A percentile compares a stretch with the other conserved stretches of the same genome.
Evolutionary conservation across 345 rosid species (phyloP).

Genomic region (Cardamine occulta): DNA sequence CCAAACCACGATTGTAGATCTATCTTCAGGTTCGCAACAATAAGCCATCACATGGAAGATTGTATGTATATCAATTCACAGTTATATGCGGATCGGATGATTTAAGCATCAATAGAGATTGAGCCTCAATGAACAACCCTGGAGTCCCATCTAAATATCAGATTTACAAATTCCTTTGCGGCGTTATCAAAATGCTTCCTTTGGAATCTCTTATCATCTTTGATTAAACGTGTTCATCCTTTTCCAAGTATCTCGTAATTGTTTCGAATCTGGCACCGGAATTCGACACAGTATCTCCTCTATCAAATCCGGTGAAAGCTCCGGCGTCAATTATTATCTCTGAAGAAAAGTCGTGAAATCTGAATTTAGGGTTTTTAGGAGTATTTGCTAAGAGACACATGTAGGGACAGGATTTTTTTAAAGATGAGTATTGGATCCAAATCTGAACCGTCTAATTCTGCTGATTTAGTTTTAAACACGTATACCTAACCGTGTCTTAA

Average conservation of each 20-base stretch:
- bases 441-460: constrained; percentile 27
- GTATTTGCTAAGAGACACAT: background rate
- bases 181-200: background rate
- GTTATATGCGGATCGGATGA: background rate
- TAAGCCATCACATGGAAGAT: background rate
- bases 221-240: background rate
- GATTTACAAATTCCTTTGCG: background rate
- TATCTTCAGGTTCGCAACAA: background rate
- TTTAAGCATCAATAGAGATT: background rate
- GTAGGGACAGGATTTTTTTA: constrained; percentile 5
- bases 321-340: background rate
- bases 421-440: background rate
- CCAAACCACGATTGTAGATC: background rate
- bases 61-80: too few species aligned
- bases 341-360: background rate
- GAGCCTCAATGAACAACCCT: background rate
- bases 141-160: background rate
- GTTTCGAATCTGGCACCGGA: background rate
- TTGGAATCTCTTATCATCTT: background rate
- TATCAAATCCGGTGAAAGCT: background rate
- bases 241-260: background rate
- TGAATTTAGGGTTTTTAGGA: background rate
- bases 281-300: background rate
- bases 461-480: constrained; percentile 22
- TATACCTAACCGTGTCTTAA: constrained; percentile 25